Percentiles rank a stretch among this genome's conserved stretches.
Evolutionary conservation across 2,329 filamentous ascomycete genomes (phyloP).

Genomic region (Trichoderma aggressivum): DNA sequence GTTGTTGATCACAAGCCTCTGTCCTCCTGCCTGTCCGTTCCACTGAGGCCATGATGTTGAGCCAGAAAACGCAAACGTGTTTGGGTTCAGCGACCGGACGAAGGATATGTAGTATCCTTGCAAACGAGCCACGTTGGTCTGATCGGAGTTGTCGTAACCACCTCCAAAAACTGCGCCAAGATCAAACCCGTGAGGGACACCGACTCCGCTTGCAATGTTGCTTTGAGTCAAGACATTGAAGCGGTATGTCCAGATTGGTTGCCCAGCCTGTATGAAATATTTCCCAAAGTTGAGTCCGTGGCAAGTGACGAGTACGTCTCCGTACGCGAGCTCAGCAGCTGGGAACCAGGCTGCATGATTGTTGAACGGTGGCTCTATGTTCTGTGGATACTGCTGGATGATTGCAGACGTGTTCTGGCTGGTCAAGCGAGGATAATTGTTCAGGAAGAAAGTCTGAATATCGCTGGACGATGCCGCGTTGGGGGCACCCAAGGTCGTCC

Average conservation of each 20-base stretch:
- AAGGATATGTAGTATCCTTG: conserved; percentile 70
- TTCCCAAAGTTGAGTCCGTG: conserved; percentile 16
- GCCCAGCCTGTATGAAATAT: conserved; percentile 6
- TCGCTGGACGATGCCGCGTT: background rate
- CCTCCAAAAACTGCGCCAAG: conserved; percentile 61
- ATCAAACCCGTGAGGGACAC: conserved; percentile 63
- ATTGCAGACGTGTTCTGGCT: conserved; percentile 5
- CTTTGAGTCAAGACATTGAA: conserved; percentile 19
- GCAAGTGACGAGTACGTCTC: conserved; percentile 13
- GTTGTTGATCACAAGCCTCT: conserved; percentile 12
- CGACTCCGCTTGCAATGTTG: conserved; percentile 50
- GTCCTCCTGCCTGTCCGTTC: conserved; percentile 13
- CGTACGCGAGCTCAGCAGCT: conserved; percentile 13
- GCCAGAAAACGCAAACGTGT: conserved; percentile 44
- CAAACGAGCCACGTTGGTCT: conserved; percentile 53
- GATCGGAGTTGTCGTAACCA: conserved; percentile 22
- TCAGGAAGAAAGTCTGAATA: conserved; percentile 6
- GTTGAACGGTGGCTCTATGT: conserved; percentile 6
- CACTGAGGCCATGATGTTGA: conserved; percentile 15
- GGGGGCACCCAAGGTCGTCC: conserved; percentile 31
- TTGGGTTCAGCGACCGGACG: conserved; percentile 60
- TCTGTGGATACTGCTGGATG: conserved; percentile 12
- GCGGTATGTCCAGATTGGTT: conserved; percentile 12
- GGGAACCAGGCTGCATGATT: conserved; percentile 13
- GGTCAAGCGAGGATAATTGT: conserved; percentile 10